phyloP scores from a whole-genome alignment of 768 basidiomycete species.

The Polyporus arcularius region DNA sequence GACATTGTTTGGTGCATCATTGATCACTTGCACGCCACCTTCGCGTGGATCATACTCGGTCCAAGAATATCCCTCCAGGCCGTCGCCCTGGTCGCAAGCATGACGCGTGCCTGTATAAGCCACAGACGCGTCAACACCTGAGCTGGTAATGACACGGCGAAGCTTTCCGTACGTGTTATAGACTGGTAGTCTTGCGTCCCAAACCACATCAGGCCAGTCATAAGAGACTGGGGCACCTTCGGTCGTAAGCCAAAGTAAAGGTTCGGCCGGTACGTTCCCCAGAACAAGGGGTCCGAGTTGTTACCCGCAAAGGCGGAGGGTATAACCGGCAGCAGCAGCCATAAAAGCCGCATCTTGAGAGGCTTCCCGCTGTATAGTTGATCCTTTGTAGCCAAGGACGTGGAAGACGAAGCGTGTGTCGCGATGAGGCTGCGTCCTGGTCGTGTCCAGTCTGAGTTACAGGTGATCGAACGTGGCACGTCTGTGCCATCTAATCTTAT shows the following conservation, averaged over 20 bases:
- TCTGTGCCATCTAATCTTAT: conserved; percentile 5
- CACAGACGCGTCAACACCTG: neutral
- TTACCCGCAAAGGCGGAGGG: conserved; percentile 45
- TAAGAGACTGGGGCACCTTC: conserved; percentile 80
- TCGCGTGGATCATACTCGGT: conserved; percentile 83
- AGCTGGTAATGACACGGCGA: neutral
- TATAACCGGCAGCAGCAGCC: conserved; percentile 47
- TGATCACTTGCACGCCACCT: conserved; percentile 83
- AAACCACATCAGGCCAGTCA: conserved; percentile 95
- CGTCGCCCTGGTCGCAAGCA: conserved; percentile 87
- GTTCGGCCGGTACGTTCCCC: conserved; percentile 89
- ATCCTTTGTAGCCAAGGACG: neutral
- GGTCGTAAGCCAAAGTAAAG: conserved; percentile 95
- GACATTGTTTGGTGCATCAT: conserved; percentile 82
- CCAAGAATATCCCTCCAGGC: conserved; percentile 82
- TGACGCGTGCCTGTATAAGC: conserved; percentile 67
- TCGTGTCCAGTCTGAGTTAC: neutral
- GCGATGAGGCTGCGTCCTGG: neutral
- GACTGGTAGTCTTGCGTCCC: conserved; percentile 85
- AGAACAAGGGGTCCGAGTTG: conserved; percentile 57
- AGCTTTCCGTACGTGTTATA: conserved; percentile 52
- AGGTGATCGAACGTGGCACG: conserved; percentile 19
- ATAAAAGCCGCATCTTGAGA: conserved; percentile 43
- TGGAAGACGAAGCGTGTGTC: neutral
- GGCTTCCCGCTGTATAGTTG: neutral